Percentiles rank a stretch among this genome's conserved stretches.
Evolutionary conservation across 2,329 filamentous ascomycete species (phyloP).

Genomic region (Metarhizium brunneum): DNA sequence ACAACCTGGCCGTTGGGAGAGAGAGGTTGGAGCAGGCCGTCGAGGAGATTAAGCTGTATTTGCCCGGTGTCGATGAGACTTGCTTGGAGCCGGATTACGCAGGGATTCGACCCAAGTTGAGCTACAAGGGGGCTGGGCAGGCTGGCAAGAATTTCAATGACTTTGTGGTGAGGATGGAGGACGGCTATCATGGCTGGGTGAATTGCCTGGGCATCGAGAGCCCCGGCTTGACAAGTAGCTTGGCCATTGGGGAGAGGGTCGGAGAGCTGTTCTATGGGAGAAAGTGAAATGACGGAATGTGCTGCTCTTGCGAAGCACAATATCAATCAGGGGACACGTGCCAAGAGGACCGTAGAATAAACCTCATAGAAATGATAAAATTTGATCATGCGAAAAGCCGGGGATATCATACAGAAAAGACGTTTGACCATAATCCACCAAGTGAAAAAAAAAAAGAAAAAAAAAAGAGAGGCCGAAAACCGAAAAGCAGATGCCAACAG

Average conservation of each 20-base stretch:
- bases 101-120: slow-evolving; percentile 83
- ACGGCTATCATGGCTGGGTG: slow-evolving; percentile 73
- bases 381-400: background rate
- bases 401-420: background rate
- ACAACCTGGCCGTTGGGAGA: slow-evolving; percentile 59
- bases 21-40: slow-evolving; percentile 58
- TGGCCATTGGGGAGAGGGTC: slow-evolving; percentile 81
- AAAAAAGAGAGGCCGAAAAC: background rate
- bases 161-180: slow-evolving; percentile 70
- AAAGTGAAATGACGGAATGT: background rate
- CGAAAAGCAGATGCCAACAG: background rate
- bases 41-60: slow-evolving; percentile 65
- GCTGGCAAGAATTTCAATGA: slow-evolving; percentile 67
- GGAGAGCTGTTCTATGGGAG: slow-evolving; percentile 36
- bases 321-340: too few species aligned
- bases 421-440: background rate
- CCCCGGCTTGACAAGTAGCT: slow-evolving; percentile 75
- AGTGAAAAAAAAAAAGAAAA: too few species aligned
- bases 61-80: slow-evolving; percentile 60
- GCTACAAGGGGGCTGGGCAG: slow-evolving; percentile 46
- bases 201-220: slow-evolving; percentile 92
- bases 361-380: too few species aligned
- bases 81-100: slow-evolving; percentile 76
- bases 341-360: too few species aligned
- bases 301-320: too few species aligned